phyloP scores from a whole-genome alignment of 257 asterid genomes.

The Anisodus acutangulus region DNA sequence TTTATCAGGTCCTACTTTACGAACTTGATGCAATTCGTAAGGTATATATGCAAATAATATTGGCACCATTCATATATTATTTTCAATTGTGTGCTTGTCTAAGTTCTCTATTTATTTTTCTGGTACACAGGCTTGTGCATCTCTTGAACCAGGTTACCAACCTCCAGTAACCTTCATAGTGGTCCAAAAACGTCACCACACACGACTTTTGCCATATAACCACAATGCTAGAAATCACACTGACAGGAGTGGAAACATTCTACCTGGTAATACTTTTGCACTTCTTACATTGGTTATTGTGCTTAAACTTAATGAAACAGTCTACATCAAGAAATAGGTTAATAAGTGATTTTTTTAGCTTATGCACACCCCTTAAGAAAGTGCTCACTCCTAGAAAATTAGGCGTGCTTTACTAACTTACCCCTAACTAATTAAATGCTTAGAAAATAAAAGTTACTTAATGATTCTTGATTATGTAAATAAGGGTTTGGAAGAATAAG shows the following conservation, averaged over 20 bases:
- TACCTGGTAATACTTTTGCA: conserved; percentile 64
- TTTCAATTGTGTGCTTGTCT: neutral
- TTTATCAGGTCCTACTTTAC: conserved; percentile 84
- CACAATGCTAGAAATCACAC: conserved; percentile 84
- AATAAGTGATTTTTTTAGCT: too few relatives aligned
- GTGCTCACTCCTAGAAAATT: too few relatives aligned
- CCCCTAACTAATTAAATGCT: too few relatives aligned
- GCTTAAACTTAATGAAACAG: neutral
- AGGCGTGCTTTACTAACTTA: too few relatives aligned
- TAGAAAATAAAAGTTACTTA: too few relatives aligned
- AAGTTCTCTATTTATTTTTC: conserved; percentile 11
- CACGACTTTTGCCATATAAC: conserved; percentile 83
- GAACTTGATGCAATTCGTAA: conserved; percentile 97
- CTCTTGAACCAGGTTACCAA: conserved; percentile 95
- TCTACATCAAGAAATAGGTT: neutral
- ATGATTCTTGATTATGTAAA: too few relatives aligned
- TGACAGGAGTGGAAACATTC: conserved; percentile 87
- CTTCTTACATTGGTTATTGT: neutral
- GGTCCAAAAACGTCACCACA: conserved; percentile 95
- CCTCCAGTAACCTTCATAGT: conserved; percentile 96
- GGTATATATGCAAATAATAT: conserved; percentile 40
- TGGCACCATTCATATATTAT: neutral
- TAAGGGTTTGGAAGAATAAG: too few relatives aligned
- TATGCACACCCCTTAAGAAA: too few relatives aligned
- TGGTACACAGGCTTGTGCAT: conserved; percentile 82